Percentiles rank a stretch among this genome's conserved stretches.
These are phyloP conservation scores for Quercus suber DNA, from an alignment of 306 rosid species.

Conservation along the genomic window DNA sequence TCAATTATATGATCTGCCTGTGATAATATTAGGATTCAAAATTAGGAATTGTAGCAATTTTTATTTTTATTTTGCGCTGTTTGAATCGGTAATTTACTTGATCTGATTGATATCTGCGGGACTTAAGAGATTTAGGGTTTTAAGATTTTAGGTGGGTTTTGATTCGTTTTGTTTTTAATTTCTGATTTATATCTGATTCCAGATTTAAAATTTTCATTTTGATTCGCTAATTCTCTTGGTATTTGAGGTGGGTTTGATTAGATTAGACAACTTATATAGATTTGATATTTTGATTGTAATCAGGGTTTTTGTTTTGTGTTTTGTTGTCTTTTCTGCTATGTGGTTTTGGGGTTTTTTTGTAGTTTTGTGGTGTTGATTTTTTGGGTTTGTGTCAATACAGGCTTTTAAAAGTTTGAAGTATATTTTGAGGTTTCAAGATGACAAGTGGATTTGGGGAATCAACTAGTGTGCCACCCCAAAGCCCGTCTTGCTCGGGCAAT, in stretches of 20 bases:
- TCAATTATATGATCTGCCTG: no score
- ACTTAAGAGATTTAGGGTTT: background rate
- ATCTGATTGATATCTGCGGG: background rate
- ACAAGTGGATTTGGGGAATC: slow-evolving; percentile 68
- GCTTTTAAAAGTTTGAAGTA: background rate
- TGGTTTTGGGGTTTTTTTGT: background rate
- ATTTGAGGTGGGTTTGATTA: no score
- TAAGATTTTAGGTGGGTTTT: background rate
- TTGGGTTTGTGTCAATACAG: slow-evolving; percentile 3
- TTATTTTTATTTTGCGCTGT: background rate
- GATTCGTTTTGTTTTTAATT: no score
- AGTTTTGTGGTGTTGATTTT: background rate
- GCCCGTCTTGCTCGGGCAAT: slow-evolving; percentile 45
- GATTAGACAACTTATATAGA: no score
- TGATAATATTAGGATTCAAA: background rate
- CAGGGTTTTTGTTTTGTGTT: background rate
- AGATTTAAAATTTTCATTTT: background rate
- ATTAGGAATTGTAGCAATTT: background rate
- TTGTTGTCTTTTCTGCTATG: background rate
- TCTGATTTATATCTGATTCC: background rate
- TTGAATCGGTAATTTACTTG: background rate
- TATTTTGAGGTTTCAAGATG: slow-evolving; percentile 34
- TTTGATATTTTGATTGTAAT: no score
- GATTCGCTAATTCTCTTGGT: background rate
- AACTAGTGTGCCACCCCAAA: slow-evolving; percentile 44